A percentile compares a stretch with the other conserved stretches of the same genome.
Evolutionary conservation across 768 basidiomycete species (phyloP).

Genomic region (Lanmaoa rubissima): DNA sequence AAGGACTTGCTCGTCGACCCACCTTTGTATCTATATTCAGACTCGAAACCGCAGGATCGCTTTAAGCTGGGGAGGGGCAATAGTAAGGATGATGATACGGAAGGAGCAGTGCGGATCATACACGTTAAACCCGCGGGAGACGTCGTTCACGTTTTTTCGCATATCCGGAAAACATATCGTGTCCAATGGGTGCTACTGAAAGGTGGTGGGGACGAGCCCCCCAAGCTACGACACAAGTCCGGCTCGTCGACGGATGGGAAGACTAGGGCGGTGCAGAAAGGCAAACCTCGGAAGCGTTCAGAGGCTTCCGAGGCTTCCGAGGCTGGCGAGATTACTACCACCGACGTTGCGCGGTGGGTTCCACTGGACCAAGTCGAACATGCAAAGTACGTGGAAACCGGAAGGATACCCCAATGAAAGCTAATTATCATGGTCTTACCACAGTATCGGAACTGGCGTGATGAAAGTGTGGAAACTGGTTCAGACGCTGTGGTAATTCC

Average conservation of each 20-base stretch:
- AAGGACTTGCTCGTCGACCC: constrained; percentile 38
- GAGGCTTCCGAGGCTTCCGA: constrained; percentile 12
- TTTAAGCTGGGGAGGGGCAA: background rate
- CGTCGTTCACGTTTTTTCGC: constrained; percentile 83
- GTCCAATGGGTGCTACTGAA: constrained; percentile 68
- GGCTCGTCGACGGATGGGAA: constrained; percentile 7
- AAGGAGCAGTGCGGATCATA: constrained; percentile 33
- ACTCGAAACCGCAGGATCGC: background rate
- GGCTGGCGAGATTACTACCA: constrained; percentile 1
- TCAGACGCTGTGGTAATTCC: constrained; percentile 29
- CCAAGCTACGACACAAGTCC: constrained; percentile 16
- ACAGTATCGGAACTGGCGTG: constrained; percentile 72
- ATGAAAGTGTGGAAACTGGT: constrained; percentile 70
- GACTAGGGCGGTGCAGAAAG: constrained; percentile 6
- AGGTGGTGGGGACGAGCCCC: constrained; percentile 52
- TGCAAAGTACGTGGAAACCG: constrained; percentile 53
- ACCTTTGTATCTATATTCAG: constrained; percentile 19
- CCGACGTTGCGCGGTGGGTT: constrained; percentile 47
- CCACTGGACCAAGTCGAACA: constrained; percentile 50
- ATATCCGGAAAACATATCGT: constrained; percentile 84
- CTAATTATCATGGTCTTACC: constrained; percentile 2
- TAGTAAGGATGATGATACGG: background rate
- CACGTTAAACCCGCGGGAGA: constrained; percentile 55
- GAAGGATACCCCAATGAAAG: background rate
- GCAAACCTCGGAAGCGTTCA: constrained; percentile 12